Evolutionary conservation across 2,329 filamentous ascomycete species (phyloP).

Genomic region (Epichloe typhina): DNA sequence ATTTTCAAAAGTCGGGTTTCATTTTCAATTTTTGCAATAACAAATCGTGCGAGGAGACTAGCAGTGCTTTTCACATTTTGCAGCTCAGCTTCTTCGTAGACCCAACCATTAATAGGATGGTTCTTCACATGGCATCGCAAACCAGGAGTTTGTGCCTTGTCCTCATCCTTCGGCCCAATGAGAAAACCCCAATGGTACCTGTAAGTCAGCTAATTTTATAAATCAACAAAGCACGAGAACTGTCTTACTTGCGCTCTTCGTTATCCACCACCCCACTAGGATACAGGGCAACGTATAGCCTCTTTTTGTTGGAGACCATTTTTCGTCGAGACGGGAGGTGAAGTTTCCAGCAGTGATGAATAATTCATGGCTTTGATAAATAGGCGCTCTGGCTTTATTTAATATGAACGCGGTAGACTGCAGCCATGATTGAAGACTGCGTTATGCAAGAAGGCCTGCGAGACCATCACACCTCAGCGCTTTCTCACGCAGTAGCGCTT

Average conservation of each 20-base stretch:
- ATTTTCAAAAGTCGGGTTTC: slow-evolving; percentile 18
- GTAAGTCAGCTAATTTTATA: neutral
- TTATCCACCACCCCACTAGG: slow-evolving; percentile 13
- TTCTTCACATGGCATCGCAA: slow-evolving; percentile 22
- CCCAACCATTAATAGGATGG: slow-evolving; percentile 9
- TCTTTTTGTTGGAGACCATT: slow-evolving; percentile 15
- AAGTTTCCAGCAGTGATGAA: neutral
- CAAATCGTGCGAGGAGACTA: slow-evolving; percentile 22
- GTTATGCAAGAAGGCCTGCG: too few relatives aligned
- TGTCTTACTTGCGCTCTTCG: slow-evolving; percentile 13
- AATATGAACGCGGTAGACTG: neutral
- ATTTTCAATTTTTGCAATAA: slow-evolving; percentile 26
- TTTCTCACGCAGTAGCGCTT: too few relatives aligned
- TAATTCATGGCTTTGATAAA: neutral
- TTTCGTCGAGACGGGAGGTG: neutral
- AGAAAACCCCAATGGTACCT: slow-evolving; percentile 20
- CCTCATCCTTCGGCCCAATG: slow-evolving; percentile 17
- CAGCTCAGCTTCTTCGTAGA: slow-evolving; percentile 13
- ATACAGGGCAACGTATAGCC: slow-evolving; percentile 20
- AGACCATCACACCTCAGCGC: too few relatives aligned
- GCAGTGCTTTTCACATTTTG: slow-evolving; percentile 11
- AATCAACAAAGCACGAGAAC: neutral
- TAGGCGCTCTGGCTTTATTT: neutral
- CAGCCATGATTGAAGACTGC: neutral
- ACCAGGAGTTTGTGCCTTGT: slow-evolving; percentile 10